These are phyloP conservation scores for Apiospora sp. DNA, from an alignment of 2,329 filamentous ascomycete genomes.

Conservation along the genomic window DNA sequence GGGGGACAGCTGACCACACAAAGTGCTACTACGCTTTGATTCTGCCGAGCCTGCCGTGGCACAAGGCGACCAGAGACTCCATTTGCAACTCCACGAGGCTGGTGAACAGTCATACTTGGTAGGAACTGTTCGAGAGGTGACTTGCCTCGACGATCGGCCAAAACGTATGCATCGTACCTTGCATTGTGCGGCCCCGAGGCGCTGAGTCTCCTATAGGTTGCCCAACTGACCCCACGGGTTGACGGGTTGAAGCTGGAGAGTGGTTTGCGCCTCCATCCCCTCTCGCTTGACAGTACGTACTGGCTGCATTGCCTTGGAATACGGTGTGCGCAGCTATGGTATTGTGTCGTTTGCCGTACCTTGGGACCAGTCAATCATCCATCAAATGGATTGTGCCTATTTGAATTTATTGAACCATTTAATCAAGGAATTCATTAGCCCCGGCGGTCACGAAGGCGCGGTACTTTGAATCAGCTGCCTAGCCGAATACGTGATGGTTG, in stretches of 20 bases:
- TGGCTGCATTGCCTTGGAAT: not conserved
- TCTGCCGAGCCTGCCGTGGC: slow-evolving; percentile 22
- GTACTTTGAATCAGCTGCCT: slow-evolving; percentile 7
- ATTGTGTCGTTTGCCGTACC: not conserved
- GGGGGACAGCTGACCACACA: slow-evolving; percentile 24
- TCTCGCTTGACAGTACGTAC: not conserved
- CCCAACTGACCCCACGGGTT: slow-evolving; percentile 20
- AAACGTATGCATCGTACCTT: slow-evolving; percentile 25
- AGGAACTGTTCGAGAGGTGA: slow-evolving; percentile 12
- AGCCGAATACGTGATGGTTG: slow-evolving; percentile 13
- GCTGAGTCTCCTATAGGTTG: slow-evolving; percentile 16
- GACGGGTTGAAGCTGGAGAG: not conserved
- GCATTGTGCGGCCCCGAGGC: slow-evolving; percentile 22
- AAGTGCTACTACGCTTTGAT: slow-evolving; percentile 15
- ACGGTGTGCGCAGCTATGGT: not conserved
- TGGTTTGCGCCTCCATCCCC: not conserved
- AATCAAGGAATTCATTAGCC: slow-evolving; percentile 10
- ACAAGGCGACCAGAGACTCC: slow-evolving; percentile 14
- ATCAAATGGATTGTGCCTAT: not conserved
- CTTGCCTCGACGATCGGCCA: slow-evolving; percentile 23
- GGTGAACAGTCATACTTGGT: slow-evolving; percentile 23
- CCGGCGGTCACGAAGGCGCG: slow-evolving; percentile 9
- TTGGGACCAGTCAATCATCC: slow-evolving; percentile 1
- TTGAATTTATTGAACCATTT: not conserved
- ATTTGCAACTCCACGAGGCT: slow-evolving; percentile 25